These are phyloP conservation scores for Ophioceras dolichostomum DNA, from an alignment of 2,329 filamentous ascomycete genomes.

Conservation along the genomic window DNA sequence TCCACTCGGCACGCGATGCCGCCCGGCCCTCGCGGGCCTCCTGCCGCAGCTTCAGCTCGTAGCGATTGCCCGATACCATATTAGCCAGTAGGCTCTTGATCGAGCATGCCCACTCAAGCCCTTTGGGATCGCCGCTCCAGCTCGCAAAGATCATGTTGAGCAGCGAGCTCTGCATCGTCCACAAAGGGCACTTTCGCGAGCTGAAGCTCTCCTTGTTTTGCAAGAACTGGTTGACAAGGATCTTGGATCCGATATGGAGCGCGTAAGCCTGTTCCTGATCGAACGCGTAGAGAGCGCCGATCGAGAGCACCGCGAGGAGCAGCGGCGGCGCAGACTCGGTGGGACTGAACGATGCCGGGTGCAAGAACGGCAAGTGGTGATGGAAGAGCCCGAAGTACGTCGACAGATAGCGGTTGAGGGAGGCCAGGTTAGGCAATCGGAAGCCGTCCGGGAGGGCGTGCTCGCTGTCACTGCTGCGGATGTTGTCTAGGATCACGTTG, in stretches of 20 bases:
- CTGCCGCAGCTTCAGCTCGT: conserved; percentile 86
- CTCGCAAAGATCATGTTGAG: conserved; percentile 99
- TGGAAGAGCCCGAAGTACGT: conserved; percentile 98
- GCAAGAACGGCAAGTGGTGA: conserved; percentile 89
- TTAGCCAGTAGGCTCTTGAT: conserved; percentile 97
- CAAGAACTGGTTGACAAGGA: conserved; percentile 91
- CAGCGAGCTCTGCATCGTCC: conserved; percentile 95
- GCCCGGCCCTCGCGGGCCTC: conserved; percentile 69
- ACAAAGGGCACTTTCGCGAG: conserved; percentile 90
- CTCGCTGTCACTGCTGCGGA: conserved; percentile 69
- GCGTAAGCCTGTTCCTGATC: conserved; percentile 96
- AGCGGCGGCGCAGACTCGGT: conserved; percentile 70
- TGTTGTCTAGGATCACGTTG: conserved; percentile 73
- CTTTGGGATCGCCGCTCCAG: conserved; percentile 97
- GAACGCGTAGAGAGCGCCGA: conserved; percentile 92
- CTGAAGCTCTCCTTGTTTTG: conserved; percentile 99
- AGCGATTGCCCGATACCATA: conserved; percentile 96
- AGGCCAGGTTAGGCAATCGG: conserved; percentile 67
- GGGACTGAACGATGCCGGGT: conserved; percentile 81
- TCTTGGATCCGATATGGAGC: conserved; percentile 94
- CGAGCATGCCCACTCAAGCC: conserved; percentile 95
- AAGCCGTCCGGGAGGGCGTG: conserved; percentile 79
- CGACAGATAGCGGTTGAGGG: conserved; percentile 82
- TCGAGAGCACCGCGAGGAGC: conserved; percentile 81
- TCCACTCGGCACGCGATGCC: conserved; percentile 80